Evolutionary conservation across 148 eudicot genomes (phyloP), one percentile per base, ranked within the genome.

Genomic region (Vaccinium corymbosum): DNA sequence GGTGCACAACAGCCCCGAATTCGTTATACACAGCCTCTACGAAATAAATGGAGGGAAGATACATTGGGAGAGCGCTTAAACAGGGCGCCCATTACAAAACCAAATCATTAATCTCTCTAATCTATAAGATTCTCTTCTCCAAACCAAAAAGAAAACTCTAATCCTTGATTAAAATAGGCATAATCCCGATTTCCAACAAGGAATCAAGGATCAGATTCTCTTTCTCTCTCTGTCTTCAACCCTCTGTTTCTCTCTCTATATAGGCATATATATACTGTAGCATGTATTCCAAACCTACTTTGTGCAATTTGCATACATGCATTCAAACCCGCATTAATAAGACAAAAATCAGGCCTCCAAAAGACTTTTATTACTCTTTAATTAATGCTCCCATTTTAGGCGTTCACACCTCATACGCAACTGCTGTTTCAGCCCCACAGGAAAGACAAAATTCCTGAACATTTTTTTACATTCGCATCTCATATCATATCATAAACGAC

Each of bases 1-100:
- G 3, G 38, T 35, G 3, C 38, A 35, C 38, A 35, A 0, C 38
- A 35, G 35, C 38, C 38, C 38, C 3, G 3, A 2, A 35, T 35
- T 35, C 3, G 38, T 2, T 3, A 9, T 13, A 62, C 68, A 1
- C 4, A 8, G 12, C 6, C 46, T 4, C 46, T 72, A 72, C 76
- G 20, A 72, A 77, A 50, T 53, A 77, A 27, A 46, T 79, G 81
- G 68, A 79, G 71, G 82, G 71, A 38, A 80, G 59, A 59, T 38
- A 80, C 9, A 62, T 32, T 16, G 52, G 57, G 6, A 38, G 72
- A 53, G 72, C 53, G 59, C 72, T 16, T 16, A 61, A 61, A 35
- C 17, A 80, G 71, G 71, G 72, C 12, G 70, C 11, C 50, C 27
- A 56, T 35, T 29, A 12, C 42, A 15, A 14, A 48, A 20, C 6